Evolutionary conservation across 371 early-diverging fungal genomes (phyloP), one percentile per base, ranked within the genome.

Genomic region (Ecytonucleospora hepatopenaei): DNA sequence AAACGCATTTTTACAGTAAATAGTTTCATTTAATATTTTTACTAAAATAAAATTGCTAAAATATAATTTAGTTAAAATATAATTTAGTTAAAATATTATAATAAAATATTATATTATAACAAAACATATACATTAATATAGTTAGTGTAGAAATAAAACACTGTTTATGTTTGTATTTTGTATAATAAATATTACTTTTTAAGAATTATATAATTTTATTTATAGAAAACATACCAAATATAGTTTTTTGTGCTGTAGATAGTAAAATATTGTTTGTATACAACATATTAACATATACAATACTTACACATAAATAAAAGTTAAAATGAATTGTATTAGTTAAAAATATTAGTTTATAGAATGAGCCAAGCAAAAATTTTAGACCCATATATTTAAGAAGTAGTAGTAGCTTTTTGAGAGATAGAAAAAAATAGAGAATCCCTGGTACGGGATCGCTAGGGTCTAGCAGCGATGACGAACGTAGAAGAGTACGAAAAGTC

Each of bases 361-460:
- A 12, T 12, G 12, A 8, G 12, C 40, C 40, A 40, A 40, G 8
- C n/a, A 40, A 8, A 12, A 40, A 12, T 40, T 40, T 40, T 40
- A 12, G 40, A 40, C 40, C n/a, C n/a, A n/a, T 40, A 40, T n/a
- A 12, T 12, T 40, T 40, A 12, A n/a, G n/a, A n/a, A 40, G 40
- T 8, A 40, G 40, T 40, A 40, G n/a, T 40, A n/a, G 8, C 40
- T n/a, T 40, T 40, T 40, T 40, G n/a, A 40, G n/a, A 40, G 40
- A 12, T 12, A 40, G 53, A 51, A 21, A 51, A 15, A 51, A 51
- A 8, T 21, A 19, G 4, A 12, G 8, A 12, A 56, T 56, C 32
- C 32, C 33, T 15, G 5, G 57, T 56, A 40, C 35, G 65, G 68
- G 68, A 67, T 61, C 53, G 27, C 23, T 67, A 30, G 68, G 68